These are phyloP conservation scores for Cercospora beticola DNA, from an alignment of 2,329 filamentous ascomycete genomes.

Conservation along the genomic window DNA sequence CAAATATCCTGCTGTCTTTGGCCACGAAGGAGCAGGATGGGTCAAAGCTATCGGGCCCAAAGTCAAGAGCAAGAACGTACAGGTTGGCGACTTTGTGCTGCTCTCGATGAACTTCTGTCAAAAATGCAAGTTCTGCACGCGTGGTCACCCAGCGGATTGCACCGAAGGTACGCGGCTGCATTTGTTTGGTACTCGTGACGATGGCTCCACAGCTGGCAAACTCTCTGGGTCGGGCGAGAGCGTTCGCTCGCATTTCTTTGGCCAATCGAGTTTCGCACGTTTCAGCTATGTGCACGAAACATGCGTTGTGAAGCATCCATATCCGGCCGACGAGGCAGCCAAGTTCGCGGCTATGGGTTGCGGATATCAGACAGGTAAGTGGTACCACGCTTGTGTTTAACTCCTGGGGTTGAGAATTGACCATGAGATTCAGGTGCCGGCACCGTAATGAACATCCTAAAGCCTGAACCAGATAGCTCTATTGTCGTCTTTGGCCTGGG, in stretches of 20 bases:
- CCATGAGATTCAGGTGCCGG: not conserved
- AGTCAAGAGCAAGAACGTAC: not conserved
- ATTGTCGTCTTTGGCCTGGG: conserved; percentile 18
- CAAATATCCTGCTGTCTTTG: not conserved
- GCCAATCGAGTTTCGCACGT: conserved; percentile 20
- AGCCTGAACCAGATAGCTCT: conserved; percentile 8
- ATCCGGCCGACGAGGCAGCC: not conserved
- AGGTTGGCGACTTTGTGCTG: not conserved
- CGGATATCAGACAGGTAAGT: not conserved
- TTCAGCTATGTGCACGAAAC: conserved; percentile 24
- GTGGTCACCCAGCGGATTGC: not conserved
- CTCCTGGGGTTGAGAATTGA: not conserved
- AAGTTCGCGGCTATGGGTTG: not conserved
- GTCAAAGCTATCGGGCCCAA: not conserved
- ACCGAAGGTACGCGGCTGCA: not conserved
- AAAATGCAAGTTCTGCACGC: not conserved
- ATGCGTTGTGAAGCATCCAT: not conserved
- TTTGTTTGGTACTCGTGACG: not conserved
- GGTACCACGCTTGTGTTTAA: not conserved
- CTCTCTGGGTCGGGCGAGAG: not conserved
- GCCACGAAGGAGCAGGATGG: not conserved
- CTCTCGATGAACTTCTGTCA: not conserved
- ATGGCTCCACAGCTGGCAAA: not conserved
- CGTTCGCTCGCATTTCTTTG: conserved; percentile 24
- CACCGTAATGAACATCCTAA: not conserved